Conservation (phyloP, 768 basidiomycete species). For the Calocybe gangraenosa region DNA sequence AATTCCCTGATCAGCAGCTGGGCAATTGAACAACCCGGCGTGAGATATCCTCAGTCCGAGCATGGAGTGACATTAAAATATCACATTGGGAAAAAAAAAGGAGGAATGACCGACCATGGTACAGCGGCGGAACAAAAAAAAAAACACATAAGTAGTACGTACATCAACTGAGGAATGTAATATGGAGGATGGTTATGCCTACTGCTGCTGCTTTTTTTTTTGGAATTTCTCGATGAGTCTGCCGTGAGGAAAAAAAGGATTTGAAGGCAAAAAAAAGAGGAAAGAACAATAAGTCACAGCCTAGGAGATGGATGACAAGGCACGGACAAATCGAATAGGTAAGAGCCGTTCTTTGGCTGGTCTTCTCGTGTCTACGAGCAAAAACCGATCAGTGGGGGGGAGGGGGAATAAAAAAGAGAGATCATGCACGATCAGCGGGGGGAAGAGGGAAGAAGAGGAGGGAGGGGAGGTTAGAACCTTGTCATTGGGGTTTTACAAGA, state of each 20-base stretch:
- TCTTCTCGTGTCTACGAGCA: no score
- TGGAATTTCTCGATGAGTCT: neutral
- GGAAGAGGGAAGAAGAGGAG: constrained; percentile 27
- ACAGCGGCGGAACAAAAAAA: neutral
- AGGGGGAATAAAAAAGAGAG: neutral
- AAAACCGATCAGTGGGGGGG: constrained; percentile 5
- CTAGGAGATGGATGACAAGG: neutral
- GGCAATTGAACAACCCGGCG: no score
- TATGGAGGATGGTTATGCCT: constrained; percentile 4
- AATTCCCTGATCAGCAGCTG: no score
- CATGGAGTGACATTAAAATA: no score
- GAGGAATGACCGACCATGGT: constrained; percentile 10
- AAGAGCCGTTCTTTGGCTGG: no score
- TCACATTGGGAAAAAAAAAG: neutral
- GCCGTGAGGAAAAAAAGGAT: neutral
- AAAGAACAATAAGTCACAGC: constrained; percentile 5
- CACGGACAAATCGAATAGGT: no score
- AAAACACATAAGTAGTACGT: constrained; percentile 3
- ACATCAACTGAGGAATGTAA: constrained; percentile 1
- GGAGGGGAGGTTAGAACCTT: constrained; percentile 17
- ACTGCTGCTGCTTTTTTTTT: constrained; percentile 4
- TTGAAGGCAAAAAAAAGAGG: neutral
- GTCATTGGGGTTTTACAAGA: constrained; percentile 40
- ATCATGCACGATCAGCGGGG: neutral
- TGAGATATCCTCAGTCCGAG: no score